Conservation (phyloP, 495 filamentous ascomycete species). For the Rhizodiscina lignyota region DNA sequence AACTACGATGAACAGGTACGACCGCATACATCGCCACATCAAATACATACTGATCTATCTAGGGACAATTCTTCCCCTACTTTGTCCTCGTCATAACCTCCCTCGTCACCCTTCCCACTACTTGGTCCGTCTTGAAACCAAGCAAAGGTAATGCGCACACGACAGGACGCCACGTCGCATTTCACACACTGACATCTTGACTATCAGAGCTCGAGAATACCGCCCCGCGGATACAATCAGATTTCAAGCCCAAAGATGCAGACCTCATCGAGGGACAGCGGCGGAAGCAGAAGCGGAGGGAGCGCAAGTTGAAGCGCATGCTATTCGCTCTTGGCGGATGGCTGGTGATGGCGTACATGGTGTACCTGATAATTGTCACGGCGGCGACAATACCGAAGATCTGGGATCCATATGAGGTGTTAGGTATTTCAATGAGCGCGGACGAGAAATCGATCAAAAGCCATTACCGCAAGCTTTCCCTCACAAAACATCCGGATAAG, state of each 20-base stretch:
- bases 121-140: slow-evolving; percentile 65
- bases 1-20: slow-evolving; percentile 85
- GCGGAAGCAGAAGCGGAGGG: slow-evolving; percentile 75
- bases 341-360: slow-evolving; percentile 76
- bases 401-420: slow-evolving; percentile 92
- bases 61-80: slow-evolving; percentile 98
- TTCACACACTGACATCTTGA: background rate
- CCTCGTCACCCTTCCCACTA: slow-evolving; percentile 80
- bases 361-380: slow-evolving; percentile 73
- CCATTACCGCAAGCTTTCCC: slow-evolving; percentile 69
- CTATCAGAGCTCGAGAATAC: slow-evolving; percentile 44
- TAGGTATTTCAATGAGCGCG: slow-evolving; percentile 71
- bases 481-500: slow-evolving; percentile 89
- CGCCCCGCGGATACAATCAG: slow-evolving; percentile 50
- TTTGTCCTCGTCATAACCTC: slow-evolving; percentile 84
- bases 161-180: background rate
- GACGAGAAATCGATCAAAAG: slow-evolving; percentile 81
- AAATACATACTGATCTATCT: slow-evolving; percentile 4
- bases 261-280: slow-evolving; percentile 73
- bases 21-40: background rate
- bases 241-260: slow-evolving; percentile 65
- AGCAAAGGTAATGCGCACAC: slow-evolving; percentile 43
- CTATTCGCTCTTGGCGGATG: slow-evolving; percentile 62
- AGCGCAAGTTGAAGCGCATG: slow-evolving; percentile 76
- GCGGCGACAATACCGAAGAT: slow-evolving; percentile 56